Conservation (phyloP, 306 rosid genomes). For the Clitoria ternatea region DNA sequence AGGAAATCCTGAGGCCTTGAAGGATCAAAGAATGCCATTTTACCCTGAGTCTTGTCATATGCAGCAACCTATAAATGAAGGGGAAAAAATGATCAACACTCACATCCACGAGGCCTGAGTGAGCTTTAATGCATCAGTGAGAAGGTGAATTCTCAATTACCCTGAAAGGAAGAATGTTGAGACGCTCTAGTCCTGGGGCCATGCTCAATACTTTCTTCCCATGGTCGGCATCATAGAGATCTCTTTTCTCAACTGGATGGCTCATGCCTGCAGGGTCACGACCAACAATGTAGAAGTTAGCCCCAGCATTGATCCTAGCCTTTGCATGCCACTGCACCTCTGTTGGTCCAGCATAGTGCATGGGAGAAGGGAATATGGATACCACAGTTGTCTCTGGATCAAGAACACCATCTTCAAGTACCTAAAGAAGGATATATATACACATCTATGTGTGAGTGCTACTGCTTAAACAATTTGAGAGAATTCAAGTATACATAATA, state of each 20-base stretch:
- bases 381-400: conserved; percentile 98
- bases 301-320: conserved; percentile 98
- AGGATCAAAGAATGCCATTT: conserved; percentile 97
- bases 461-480: no score
- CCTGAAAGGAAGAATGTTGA: conserved; percentile 96
- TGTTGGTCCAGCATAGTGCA: conserved; percentile 99
- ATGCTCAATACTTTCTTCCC: conserved; percentile 96
- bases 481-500: no score
- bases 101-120: background rate
- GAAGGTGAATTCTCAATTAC: conserved; percentile 33
- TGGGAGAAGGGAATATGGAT: conserved; percentile 98
- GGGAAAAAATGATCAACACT: conserved; percentile 14
- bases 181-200: conserved; percentile 98
- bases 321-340: conserved; percentile 99
- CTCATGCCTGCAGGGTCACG: conserved; percentile 99
- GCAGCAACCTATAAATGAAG: conserved; percentile 83
- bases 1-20: conserved; percentile 87
- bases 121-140: background rate
- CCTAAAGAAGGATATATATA: conserved; percentile 54
- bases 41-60: conserved; percentile 88
- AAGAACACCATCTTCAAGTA: conserved; percentile 97
- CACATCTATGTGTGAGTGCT: no score
- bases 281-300: conserved; percentile 96
- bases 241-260: conserved; percentile 88
- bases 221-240: conserved; percentile 94